These are phyloP conservation scores for Psilocybe cubensis DNA, from an alignment of 768 basidiomycete species.

Conservation along the genomic window DNA sequence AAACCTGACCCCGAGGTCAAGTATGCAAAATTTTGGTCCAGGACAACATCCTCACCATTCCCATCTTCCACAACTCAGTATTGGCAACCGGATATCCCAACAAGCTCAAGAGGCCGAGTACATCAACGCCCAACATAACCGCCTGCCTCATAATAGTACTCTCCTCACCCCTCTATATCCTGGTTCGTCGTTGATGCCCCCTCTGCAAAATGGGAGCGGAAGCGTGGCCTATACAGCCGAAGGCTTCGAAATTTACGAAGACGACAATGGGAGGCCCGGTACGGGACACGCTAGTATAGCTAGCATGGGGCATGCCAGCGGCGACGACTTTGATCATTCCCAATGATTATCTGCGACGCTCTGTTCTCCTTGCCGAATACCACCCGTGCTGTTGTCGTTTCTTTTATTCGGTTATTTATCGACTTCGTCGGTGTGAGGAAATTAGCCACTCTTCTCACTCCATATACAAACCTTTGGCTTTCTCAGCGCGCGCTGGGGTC, in stretches of 20 bases:
- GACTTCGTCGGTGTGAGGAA: background rate
- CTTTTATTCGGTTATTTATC: background rate
- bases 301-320: constrained; percentile 19
- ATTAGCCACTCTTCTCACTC: background rate
- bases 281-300: constrained; percentile 21
- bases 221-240: constrained; percentile 26
- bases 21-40: constrained; percentile 23
- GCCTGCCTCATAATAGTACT: constrained; percentile 67
- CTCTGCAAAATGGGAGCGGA: constrained; percentile 27
- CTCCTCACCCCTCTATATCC: constrained; percentile 74
- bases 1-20: constrained; percentile 12
- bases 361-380: background rate
- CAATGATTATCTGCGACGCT: constrained; percentile 9
- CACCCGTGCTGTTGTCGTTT: background rate
- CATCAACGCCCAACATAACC: constrained; percentile 26
- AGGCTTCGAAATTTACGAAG: constrained; percentile 42
- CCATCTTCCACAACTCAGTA: constrained; percentile 31
- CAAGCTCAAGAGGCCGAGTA: constrained; percentile 30
- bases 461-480: background rate
- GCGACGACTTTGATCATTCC: constrained; percentile 22
- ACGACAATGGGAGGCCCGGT: constrained; percentile 30
- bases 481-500: background rate
- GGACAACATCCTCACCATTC: constrained; percentile 31
- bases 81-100: constrained; percentile 25
- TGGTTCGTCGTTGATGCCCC: constrained; percentile 39